Conservation (phyloP, 176 grass and related monocot species). For the Tillandsia fasciculata region DNA sequence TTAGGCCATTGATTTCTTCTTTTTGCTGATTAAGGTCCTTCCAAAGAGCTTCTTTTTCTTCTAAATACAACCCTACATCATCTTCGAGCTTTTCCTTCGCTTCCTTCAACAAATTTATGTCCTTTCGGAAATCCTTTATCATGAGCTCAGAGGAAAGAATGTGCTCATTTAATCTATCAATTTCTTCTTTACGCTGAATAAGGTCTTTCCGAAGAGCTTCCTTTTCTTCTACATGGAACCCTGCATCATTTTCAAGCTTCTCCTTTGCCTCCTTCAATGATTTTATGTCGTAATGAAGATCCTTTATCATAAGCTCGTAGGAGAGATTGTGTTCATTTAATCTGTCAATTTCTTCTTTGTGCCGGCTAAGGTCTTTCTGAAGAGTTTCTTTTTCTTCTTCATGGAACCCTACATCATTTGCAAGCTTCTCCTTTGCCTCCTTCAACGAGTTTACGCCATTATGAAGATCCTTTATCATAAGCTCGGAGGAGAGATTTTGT, state of each 20-base stretch:
- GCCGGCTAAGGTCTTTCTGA: too few relatives aligned
- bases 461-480: neutral
- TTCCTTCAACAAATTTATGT: too few relatives aligned
- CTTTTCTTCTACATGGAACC: neutral
- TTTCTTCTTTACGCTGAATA: neutral
- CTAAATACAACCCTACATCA: neutral
- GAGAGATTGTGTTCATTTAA: too few relatives aligned
- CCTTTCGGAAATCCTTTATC: too few relatives aligned
- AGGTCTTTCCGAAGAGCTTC: neutral
- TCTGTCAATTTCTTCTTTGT: too few relatives aligned
- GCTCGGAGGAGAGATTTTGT: neutral
- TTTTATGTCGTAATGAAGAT: too few relatives aligned
- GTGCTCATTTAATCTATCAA: too few relatives aligned
- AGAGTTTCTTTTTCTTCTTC: neutral
- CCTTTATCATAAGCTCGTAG: too few relatives aligned
- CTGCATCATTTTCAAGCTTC: neutral
- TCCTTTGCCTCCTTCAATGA: too few relatives aligned
- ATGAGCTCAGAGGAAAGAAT: too few relatives aligned
- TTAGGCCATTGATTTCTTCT: conserved; percentile 22
- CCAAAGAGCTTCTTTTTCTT: neutral
- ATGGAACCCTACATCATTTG: neutral
- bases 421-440: neutral
- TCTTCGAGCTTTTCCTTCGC: neutral
- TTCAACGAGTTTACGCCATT: neutral
- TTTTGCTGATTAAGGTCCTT: neutral